Evolutionary conservation across 768 basidiomycete genomes (phyloP), one percentile per base, ranked within the genome.

Genomic region (Leccinum rimulosum): DNA sequence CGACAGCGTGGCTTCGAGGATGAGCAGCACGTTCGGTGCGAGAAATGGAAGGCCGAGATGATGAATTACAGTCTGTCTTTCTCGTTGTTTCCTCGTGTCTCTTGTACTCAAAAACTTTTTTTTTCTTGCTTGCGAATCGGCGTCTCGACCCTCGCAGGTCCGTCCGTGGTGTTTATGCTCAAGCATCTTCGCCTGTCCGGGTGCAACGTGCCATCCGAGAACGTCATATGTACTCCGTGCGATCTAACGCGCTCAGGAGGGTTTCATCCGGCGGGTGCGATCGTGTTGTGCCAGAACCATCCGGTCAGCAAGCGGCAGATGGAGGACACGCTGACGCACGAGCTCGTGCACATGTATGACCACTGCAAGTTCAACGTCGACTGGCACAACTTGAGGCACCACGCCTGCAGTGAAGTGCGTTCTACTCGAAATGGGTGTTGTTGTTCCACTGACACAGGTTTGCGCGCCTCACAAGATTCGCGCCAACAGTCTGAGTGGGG

Each of bases 381-480:
- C 72, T 97, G 93, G 95, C 74, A 73, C 50, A 90, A 98, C 74
- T 70, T 98, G 57, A 77, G 93, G 58, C 95, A 97, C 77, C 94
- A 97, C 70, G 97, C 96, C 3, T 99, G 97, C 72, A 94, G 91
- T 68, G 96, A 98, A 84, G 96, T 96, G 63, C 67, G 86, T 76
- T 27, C 48, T 33, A 28, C 3, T 6, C 12, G 30, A 28, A 25
- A 33, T 25, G 15, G 30, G 52, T 49, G 14, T 6, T 0, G 14
- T 17, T 30, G 31, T 35, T 45, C 22, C 48, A 30, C 35, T 56
- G 55, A 55, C 48, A 12, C 33, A 30, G 5, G 10, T 53, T 51
- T n/a, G 48, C 50, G 40, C n/a, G 49, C 8, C 45, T 19, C 28
- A 35, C 49, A 70, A 98, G 96, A 97, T 99, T 70, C 87, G 97